phyloP scores from a whole-genome alignment of 2,329 filamentous ascomycete genomes.

The Scedosporium apiospermum region DNA sequence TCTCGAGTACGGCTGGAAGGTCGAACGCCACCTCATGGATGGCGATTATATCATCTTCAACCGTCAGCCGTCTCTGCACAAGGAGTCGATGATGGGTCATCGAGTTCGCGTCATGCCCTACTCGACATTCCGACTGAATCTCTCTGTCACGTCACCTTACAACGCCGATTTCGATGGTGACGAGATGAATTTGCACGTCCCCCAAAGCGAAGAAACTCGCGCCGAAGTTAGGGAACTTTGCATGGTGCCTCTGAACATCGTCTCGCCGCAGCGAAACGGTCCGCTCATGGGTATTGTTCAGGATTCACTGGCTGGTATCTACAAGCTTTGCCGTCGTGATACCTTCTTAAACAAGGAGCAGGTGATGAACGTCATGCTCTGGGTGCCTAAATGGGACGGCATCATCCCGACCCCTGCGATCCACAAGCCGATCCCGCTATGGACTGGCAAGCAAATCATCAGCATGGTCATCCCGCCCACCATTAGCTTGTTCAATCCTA shows the following conservation, averaged over 20 bases:
- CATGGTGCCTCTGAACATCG: constrained; percentile 97
- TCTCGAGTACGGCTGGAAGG: constrained; percentile 95
- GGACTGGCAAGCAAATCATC: constrained; percentile 97
- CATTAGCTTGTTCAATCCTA: constrained; percentile 67
- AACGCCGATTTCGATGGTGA: constrained; percentile 99
- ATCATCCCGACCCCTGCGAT: constrained; percentile 91
- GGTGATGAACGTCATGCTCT: constrained; percentile 95
- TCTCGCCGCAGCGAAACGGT: constrained; percentile 92
- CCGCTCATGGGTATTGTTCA: constrained; percentile 99
- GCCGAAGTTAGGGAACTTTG: constrained; percentile 91
- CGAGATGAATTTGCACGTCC: constrained; percentile 99
- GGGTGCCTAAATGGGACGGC: constrained; percentile 97
- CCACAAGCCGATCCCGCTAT: constrained; percentile 79
- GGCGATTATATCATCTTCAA: constrained; percentile 99
- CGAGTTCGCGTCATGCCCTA: constrained; percentile 97
- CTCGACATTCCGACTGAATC: constrained; percentile 93
- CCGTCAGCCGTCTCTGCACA: constrained; percentile 96
- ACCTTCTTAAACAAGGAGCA: constrained; percentile 82
- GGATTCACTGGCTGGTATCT: constrained; percentile 90
- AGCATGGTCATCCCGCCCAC: constrained; percentile 85
- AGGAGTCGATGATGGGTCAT: constrained; percentile 99
- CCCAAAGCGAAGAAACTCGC: constrained; percentile 92
- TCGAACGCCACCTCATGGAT: constrained; percentile 91
- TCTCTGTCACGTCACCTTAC: constrained; percentile 97
- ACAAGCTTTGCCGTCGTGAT: constrained; percentile 92